These are phyloP conservation scores for Apiospora pterosperma DNA, from an alignment of 2,329 filamentous ascomycete species.

Conservation along the genomic window DNA sequence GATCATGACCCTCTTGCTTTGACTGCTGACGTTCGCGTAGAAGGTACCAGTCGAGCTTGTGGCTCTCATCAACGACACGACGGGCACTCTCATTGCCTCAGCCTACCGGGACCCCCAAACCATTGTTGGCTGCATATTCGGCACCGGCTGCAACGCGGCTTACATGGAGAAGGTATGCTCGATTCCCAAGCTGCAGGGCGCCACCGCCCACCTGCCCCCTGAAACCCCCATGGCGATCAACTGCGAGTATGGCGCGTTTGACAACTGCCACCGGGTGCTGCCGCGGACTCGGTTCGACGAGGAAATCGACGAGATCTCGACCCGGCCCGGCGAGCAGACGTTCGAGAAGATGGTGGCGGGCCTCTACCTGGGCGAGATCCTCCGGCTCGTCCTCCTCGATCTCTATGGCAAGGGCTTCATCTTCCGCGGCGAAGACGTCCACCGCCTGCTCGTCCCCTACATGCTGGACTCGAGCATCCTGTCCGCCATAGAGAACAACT, in stretches of 20 bases:
- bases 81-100: slow-evolving; percentile 71
- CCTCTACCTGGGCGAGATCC: slow-evolving; percentile 68
- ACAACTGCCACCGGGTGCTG: slow-evolving; percentile 65
- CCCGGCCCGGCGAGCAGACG: slow-evolving; percentile 66
- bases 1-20: too few species aligned
- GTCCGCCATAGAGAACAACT: slow-evolving; percentile 67
- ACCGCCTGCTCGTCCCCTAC: slow-evolving; percentile 64
- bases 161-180: slow-evolving; percentile 72
- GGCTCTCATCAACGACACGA: slow-evolving; percentile 74
- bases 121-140: slow-evolving; percentile 74
- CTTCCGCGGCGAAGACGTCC: slow-evolving; percentile 64
- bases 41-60: slow-evolving; percentile 69
- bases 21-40: slow-evolving; percentile 25
- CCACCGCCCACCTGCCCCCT: slow-evolving; percentile 64
- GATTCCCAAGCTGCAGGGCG: slow-evolving; percentile 69
- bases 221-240: slow-evolving; percentile 68
- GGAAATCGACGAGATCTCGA: slow-evolving; percentile 66
- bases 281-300: slow-evolving; percentile 64
- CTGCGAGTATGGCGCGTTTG: slow-evolving; percentile 72
- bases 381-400: slow-evolving; percentile 60
- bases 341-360: slow-evolving; percentile 76
- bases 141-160: slow-evolving; percentile 72
- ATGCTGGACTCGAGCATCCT: slow-evolving; percentile 70
- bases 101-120: slow-evolving; percentile 68
- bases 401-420: slow-evolving; percentile 47